Evolutionary conservation across 169 alveolate species (phyloP), one percentile per base, ranked within the genome.

Genomic region (Babesia bovis): DNA sequence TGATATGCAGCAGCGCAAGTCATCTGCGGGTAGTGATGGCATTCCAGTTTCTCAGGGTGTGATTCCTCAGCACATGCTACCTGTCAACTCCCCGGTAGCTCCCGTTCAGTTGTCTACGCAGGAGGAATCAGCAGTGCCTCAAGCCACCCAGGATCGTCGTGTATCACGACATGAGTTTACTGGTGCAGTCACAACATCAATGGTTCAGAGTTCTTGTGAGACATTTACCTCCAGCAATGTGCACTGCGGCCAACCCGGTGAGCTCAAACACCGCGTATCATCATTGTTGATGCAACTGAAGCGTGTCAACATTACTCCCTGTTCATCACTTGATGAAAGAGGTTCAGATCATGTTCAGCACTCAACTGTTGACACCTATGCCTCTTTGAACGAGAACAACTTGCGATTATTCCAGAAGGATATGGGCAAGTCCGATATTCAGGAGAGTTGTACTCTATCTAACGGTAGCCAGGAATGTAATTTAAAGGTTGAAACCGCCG

Each of bases 251-350:
- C 19, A 19, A 47, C 42, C 52, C 33, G 41, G 32, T 0, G 60
- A 63, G 0, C 73, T 63, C n/a, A 30, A 25, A 55, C 61, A 33
- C 21, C 38, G 61, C 35, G 60, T 63, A 25, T 63, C 73, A 3
- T 63, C 73, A 7, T 49, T 63, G 61, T 19, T 63, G 25, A 63
- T 63, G 73, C 63, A 63, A 55, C 44, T 63, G 6, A 63, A 63
- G 50, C 17, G 6, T 10, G 25, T 63, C 40, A 23, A 33, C 10
- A 13, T 63, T 15, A 52, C 17, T 4, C 59, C 73, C n/a, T 28
- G 50, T 23, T 33, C 9, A 0, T 17, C 42, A 1, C 26, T 25
- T 12, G 61, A 13, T 2, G 41, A 36, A n/a, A 17, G 4, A 3
- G 42, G 4, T 23, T 10, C 2, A 6, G 63, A 63, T 28, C 47